Evolutionary conservation across 2,329 filamentous ascomycete genomes (phyloP).

Genomic region (Anthostomella pinea): DNA sequence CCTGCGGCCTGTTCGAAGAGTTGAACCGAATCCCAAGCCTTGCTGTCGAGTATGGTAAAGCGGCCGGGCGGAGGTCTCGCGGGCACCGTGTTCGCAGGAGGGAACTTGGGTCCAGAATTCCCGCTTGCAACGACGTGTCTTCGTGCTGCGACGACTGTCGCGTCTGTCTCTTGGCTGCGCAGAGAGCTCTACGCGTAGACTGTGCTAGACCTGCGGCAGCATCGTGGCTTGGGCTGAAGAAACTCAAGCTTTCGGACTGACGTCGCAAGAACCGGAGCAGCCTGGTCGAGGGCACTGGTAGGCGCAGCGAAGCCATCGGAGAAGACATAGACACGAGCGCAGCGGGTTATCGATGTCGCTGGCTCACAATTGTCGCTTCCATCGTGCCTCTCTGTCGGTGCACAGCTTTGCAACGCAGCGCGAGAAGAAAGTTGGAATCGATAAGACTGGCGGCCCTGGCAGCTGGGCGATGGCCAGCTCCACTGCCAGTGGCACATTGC

Average conservation of each 20-base stretch:
- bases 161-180: conserved; percentile 26
- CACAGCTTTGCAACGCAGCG: too few species aligned
- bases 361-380: too few species aligned
- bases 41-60: conserved; percentile 11
- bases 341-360: conserved; percentile 4
- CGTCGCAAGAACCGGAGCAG: conserved; percentile 71
- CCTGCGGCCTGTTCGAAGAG: conserved; percentile 26
- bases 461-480: too few species aligned
- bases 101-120: conserved; percentile 23
- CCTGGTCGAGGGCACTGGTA: conserved; percentile 49
- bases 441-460: too few species aligned
- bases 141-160: conserved; percentile 21
- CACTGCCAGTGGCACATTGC: too few species aligned
- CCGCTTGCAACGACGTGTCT: conserved; percentile 19
- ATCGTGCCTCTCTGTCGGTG: too few species aligned
- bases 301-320: conserved; percentile 45
- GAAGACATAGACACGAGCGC: conserved; percentile 1
- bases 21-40: conserved; percentile 25
- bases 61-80: conserved; percentile 9
- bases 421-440: too few species aligned
- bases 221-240: conserved; percentile 43
- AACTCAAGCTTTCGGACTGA: conserved; percentile 60
- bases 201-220: conserved; percentile 8
- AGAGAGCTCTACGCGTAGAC: conserved; percentile 16
- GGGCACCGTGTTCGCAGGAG: conserved; percentile 16